These are phyloP conservation scores for Quercus rubra DNA, from an alignment of 306 rosid genomes.

Conservation along the genomic window DNA sequence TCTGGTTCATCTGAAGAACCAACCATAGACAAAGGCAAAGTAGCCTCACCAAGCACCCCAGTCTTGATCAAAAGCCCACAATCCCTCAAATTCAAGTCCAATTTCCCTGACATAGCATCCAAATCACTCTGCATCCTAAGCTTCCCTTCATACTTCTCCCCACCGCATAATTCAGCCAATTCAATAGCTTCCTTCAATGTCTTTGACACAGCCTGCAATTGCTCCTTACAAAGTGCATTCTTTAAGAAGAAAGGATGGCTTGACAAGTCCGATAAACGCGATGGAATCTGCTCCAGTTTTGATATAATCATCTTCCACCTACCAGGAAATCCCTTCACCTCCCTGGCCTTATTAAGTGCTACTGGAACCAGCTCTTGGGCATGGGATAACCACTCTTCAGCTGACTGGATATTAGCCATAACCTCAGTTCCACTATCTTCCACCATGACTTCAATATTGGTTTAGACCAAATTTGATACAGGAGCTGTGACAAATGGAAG, in stretches of 20 bases:
- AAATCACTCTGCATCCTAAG: constrained; percentile 94
- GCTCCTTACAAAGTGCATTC: constrained; percentile 90
- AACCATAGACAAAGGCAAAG: constrained; percentile 40
- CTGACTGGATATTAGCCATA: constrained; percentile 28
- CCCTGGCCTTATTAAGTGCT: constrained; percentile 62
- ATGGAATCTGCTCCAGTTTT: constrained; percentile 81
- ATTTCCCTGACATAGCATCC: constrained; percentile 67
- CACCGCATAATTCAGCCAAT: constrained; percentile 68
- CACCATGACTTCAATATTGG: constrained; percentile 54
- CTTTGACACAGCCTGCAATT: constrained; percentile 73
- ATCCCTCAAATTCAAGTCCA: constrained; percentile 84
- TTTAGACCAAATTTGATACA: constrained; percentile 19
- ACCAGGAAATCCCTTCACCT: constrained; percentile 68
- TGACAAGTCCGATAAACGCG: constrained; percentile 72
- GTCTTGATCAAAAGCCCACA: constrained; percentile 82
- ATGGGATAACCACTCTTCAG: constrained; percentile 63
- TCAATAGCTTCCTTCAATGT: constrained; percentile 50
- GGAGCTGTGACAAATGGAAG: constrained; percentile 34
- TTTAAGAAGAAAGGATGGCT: constrained; percentile 95
- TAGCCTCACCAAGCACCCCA: constrained; percentile 87
- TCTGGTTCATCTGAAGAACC: constrained; percentile 45
- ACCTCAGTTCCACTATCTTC: constrained; percentile 41
- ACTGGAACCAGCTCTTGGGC: constrained; percentile 72
- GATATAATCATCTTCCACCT: constrained; percentile 86
- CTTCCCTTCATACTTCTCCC: constrained; percentile 81